phyloP scores from a whole-genome alignment of 495 filamentous ascomycete species.

The Lepidopterella palustris region DNA sequence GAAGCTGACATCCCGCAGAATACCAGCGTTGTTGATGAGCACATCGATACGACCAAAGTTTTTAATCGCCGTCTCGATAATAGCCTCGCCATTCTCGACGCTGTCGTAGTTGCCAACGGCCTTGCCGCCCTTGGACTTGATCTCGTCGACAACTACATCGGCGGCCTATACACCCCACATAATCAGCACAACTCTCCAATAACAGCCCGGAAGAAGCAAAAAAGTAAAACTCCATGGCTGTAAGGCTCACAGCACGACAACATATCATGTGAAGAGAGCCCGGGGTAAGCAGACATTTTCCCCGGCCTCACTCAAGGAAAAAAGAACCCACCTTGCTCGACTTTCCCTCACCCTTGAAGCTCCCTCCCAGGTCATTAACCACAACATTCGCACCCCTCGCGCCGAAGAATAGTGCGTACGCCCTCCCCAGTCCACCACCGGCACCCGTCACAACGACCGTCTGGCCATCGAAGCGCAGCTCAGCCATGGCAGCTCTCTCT shows the following conservation, averaged over 20 bases:
- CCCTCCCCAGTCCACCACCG: slow-evolving; percentile 88
- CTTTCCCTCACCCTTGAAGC: slow-evolving; percentile 88
- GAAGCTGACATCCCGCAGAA: slow-evolving; percentile 92
- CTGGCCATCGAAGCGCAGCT: slow-evolving; percentile 91
- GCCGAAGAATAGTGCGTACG: slow-evolving; percentile 87
- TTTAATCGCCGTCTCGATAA: slow-evolving; percentile 94
- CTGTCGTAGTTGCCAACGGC: slow-evolving; percentile 98
- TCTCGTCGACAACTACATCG: slow-evolving; percentile 93
- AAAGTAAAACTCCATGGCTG: background rate
- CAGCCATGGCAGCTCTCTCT: slow-evolving; percentile 35
- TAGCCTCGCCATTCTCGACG: slow-evolving; percentile 87
- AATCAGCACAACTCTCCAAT: background rate
- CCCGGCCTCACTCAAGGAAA: background rate
- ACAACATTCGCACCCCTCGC: slow-evolving; percentile 92
- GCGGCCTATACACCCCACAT: slow-evolving; percentile 51
- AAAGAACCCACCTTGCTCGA: slow-evolving; percentile 64
- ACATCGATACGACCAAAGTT: slow-evolving; percentile 89
- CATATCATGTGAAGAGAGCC: too few relatives aligned
- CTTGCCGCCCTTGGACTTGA: slow-evolving; percentile 85
- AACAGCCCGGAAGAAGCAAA: background rate
- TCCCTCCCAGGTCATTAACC: slow-evolving; percentile 92
- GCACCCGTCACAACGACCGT: slow-evolving; percentile 96
- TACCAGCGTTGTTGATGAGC: slow-evolving; percentile 96
- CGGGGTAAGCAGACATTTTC: too few relatives aligned
- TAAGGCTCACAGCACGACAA: background rate